Base-by-base conservation (phyloP, 2,329 filamentous ascomycete species). In the Fusarium cicatricum region DNA sequence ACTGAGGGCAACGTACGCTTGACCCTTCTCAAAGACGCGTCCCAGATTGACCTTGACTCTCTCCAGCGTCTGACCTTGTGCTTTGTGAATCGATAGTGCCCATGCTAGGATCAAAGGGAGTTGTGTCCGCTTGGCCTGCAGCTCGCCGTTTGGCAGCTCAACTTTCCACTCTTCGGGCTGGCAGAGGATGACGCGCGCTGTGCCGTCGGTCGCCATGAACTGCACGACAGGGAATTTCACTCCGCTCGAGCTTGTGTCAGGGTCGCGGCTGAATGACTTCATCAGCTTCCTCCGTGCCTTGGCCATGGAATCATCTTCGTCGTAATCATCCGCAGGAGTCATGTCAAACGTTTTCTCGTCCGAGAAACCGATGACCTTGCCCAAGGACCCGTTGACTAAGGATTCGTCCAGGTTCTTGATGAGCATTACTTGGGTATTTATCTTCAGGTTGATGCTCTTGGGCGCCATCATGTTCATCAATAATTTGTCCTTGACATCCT, bases 321-420 rank as follows among this genome's bases (percentile, higher is more conserved):
- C 77, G 12, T 48, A 66, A 5, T 80, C 78, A 8, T 79, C 76
- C 4, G 80, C 75, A 4, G 70, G 67, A 2, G 54, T 66, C 71
- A 76, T 74, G 23, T 75, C 72, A 32, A 75, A 77, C 1, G 74
- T 73, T 49, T 70, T 74, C 53, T 76, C 74, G 32, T 77, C 75
- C 3, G 75, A 74, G 53, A 77, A 77, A 5, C 68, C 74, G 52
- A 77, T 82, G 5, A 99, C 90, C 58, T 90, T 93, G 19, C 95
- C 95, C 10, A 99, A 81, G 0, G 94, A 96, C 5, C 95, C 95
- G 70, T 99, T 99, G 65, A 98, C 95, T 0, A 99, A 82, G 0
- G 86, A 88, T 33, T 97, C 92, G 70, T 99, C 95, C 77, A 98
- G 89, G 68, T 99, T 99, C 75, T 99, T 99, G 81, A 99, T 97